Evolutionary conservation across 2,329 filamentous ascomycete species (phyloP).

Genomic region (Fusarium marasasianum): DNA sequence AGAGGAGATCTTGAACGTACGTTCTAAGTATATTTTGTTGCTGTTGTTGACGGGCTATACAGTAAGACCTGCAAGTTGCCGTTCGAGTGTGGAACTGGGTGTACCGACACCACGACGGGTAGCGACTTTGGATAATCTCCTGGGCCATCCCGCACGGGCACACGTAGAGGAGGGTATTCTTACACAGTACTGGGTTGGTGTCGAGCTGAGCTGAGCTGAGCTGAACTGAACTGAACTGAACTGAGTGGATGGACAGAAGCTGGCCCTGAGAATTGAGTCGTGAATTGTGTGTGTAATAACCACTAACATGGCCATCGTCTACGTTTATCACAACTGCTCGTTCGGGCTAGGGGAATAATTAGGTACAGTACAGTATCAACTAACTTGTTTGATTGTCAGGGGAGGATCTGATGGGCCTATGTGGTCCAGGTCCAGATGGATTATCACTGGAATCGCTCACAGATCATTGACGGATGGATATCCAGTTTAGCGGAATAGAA

Average conservation of each 20-base stretch:
- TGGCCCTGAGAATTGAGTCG: constrained; percentile 4
- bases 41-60: background rate
- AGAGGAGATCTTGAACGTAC: background rate
- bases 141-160: constrained; percentile 6
- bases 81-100: constrained; percentile 8
- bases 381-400: background rate
- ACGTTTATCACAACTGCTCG: background rate
- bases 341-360: background rate
- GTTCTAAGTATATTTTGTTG: background rate
- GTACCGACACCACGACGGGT: constrained; percentile 11
- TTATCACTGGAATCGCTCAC: background rate
- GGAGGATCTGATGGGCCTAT: background rate
- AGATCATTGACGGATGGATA: background rate
- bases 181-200: background rate
- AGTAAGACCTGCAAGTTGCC: constrained; percentile 4
- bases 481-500: background rate
- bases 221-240: background rate
- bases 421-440: background rate
- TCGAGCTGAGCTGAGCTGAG: background rate
- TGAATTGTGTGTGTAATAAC: background rate
- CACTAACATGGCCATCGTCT: background rate
- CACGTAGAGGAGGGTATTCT: background rate
- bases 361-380: background rate
- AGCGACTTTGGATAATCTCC: constrained; percentile 14
- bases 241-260: constrained; percentile 1